Evolutionary conservation across 306 rosid species (phyloP).

Genomic region (Hylodesmum podocarpum): DNA sequence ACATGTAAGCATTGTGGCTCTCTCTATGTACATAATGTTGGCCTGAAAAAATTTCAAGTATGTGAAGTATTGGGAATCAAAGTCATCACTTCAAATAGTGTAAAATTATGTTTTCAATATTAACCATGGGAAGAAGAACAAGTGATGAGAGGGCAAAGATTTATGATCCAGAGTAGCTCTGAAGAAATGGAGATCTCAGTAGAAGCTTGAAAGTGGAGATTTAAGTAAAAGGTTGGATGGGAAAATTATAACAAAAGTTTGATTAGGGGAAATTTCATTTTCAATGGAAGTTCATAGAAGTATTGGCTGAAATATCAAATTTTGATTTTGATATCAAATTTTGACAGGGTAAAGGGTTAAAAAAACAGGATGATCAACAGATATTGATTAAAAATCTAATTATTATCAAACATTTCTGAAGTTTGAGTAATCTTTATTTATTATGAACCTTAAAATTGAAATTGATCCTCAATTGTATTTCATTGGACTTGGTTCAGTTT

Average conservation of each 20-base stretch:
- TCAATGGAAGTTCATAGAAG: not conserved
- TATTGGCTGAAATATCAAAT: not conserved
- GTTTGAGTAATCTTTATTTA: not conserved
- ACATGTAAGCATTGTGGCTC: constrained; percentile 38
- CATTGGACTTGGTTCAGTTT: not conserved
- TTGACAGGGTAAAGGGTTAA: constrained; percentile 1
- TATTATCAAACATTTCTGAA: not conserved
- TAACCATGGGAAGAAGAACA: not conserved
- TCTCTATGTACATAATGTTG: constrained; percentile 44
- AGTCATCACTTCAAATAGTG: not conserved
- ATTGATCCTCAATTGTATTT: not conserved
- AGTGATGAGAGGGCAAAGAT: not conserved
- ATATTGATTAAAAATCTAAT: not conserved
- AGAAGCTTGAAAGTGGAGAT: not conserved
- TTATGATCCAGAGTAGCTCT: not conserved
- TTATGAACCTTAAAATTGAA: not conserved
- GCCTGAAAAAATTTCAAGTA: not conserved
- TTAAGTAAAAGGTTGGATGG: not conserved
- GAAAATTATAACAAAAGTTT: not conserved
- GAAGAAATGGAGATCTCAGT: not conserved
- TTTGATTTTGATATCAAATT: not conserved
- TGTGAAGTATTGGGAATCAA: not conserved
- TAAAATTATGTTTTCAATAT: not conserved
- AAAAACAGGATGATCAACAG: not conserved
- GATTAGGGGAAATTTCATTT: not conserved